phyloP scores from a whole-genome alignment of 164 flowering plant genomes.

The Kingdonia uniflora region DNA sequence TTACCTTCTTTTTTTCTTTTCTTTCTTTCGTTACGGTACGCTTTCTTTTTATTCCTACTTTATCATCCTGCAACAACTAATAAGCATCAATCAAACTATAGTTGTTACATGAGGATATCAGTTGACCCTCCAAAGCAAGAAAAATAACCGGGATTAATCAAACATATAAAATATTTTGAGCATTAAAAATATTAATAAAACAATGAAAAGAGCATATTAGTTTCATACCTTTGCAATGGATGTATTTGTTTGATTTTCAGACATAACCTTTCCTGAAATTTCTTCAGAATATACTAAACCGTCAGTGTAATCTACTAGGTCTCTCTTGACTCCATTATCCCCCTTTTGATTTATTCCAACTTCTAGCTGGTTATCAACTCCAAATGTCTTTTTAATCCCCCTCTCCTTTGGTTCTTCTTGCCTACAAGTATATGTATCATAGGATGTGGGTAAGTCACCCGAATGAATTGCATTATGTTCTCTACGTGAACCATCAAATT shows the following conservation, averaged over 20 bases:
- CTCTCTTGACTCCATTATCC: constrained; percentile 6
- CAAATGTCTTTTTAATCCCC: background rate
- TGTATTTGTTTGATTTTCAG: constrained; percentile 11
- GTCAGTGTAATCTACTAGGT: background rate
- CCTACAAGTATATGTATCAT: too few species aligned
- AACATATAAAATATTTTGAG: too few species aligned
- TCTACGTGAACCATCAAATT: background rate
- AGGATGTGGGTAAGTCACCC: too few species aligned
- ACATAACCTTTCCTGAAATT: constrained; percentile 6
- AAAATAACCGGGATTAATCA: too few species aligned
- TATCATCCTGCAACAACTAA: constrained; percentile 29
- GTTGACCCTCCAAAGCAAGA: too few species aligned
- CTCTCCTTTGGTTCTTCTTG: too few species aligned
- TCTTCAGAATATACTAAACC: constrained; percentile 4
- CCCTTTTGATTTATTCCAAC: constrained; percentile 2
- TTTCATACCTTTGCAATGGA: constrained; percentile 17
- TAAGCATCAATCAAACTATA: constrained; percentile 5
- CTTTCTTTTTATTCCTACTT: constrained; percentile 30
- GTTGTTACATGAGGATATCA: background rate
- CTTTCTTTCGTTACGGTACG: constrained; percentile 23
- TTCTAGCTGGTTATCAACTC: constrained; percentile 2
- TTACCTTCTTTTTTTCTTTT: constrained; percentile 54
- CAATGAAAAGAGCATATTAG: background rate
- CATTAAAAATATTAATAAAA: background rate
- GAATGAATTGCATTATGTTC: too few species aligned